A percentile compares a stretch with the other conserved stretches of the same genome.
Conservation (phyloP, 306 rosid species). For the Betula pendula region DNA sequence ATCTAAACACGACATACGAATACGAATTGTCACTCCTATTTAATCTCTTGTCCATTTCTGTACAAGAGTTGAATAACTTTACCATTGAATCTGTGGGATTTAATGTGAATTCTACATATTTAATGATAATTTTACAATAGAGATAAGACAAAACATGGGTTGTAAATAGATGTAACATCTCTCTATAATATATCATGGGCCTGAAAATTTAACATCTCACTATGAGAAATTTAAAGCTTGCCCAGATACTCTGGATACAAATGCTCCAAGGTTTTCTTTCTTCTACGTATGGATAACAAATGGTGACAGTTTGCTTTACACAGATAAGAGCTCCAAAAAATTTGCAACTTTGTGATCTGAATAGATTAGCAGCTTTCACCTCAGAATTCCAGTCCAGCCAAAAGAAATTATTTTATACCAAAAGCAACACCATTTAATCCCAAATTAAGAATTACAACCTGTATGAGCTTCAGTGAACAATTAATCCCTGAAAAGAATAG, state of each 20-base stretch:
- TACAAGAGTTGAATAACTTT: too few species aligned
- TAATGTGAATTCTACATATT: too few species aligned
- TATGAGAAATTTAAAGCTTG: conserved; percentile 3
- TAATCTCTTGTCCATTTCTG: too few species aligned
- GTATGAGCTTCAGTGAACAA: conserved; percentile 36
- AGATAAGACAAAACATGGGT: too few species aligned
- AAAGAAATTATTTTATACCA: conserved; percentile 36
- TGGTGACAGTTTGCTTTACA: conserved; percentile 62
- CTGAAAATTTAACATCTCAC: too few species aligned
- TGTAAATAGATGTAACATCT: too few species aligned
- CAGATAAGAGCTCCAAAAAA: conserved; percentile 36
- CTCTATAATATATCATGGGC: too few species aligned
- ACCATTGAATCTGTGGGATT: too few species aligned
- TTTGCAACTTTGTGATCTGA: conserved; percentile 53
- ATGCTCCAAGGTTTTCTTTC: conserved; percentile 43
- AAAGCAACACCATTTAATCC: conserved; percentile 40
- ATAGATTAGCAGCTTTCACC: conserved; percentile 41
- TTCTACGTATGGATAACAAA: conserved; percentile 44
- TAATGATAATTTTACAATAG: too few species aligned
- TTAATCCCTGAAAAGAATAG: conserved; percentile 24
- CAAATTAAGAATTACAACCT: conserved; percentile 30
- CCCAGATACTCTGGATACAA: conserved; percentile 29
- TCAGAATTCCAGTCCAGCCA: conserved; percentile 32
- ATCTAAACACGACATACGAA: too few species aligned
- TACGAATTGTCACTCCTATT: too few species aligned